phyloP scores from a whole-genome alignment of 495 filamentous ascomycete species.

The Beverwykella pulmonaria region DNA sequence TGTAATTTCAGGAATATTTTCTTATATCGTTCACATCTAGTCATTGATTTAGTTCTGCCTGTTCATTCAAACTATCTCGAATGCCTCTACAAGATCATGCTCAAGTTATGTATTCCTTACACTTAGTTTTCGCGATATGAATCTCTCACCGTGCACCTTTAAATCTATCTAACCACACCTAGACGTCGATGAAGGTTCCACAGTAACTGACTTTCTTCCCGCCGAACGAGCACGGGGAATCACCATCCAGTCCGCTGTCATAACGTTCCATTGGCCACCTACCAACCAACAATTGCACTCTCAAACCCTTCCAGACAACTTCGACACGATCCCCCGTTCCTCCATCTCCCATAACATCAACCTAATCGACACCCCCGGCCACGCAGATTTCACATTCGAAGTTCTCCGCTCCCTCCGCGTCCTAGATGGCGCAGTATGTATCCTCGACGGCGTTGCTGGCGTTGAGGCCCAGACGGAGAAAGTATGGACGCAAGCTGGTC shows the following conservation, averaged over 20 bases:
- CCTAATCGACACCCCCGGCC: conserved; percentile 95
- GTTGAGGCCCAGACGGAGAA: conserved; percentile 98
- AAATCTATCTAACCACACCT: conserved; percentile 9
- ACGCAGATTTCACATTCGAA: conserved; percentile 98
- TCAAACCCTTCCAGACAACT: background rate
- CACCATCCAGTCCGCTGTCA: conserved; percentile 96
- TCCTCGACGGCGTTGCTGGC: conserved; percentile 93
- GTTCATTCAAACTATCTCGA: too few species aligned
- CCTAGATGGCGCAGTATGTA: conserved; percentile 92
- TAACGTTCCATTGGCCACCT: conserved; percentile 87
- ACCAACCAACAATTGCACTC: conserved; percentile 3
- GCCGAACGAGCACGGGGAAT: conserved; percentile 92
- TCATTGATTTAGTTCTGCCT: background rate
- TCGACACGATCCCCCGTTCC: conserved; percentile 15
- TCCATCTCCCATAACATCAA: conserved; percentile 70
- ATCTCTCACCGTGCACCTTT: too few species aligned
- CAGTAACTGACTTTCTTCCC: conserved; percentile 95
- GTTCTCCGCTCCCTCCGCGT: conserved; percentile 91
- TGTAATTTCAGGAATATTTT: conserved; percentile 18
- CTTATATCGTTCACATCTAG: conserved; percentile 2
- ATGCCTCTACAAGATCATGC: too few species aligned
- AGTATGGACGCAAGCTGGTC: conserved; percentile 89
- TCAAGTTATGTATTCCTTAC: too few species aligned
- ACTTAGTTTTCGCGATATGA: too few species aligned
- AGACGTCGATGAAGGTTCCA: conserved; percentile 97